These are phyloP conservation scores for Dothistroma septosporum DNA, from an alignment of 2,329 filamentous ascomycete species.

Conservation along the genomic window DNA sequence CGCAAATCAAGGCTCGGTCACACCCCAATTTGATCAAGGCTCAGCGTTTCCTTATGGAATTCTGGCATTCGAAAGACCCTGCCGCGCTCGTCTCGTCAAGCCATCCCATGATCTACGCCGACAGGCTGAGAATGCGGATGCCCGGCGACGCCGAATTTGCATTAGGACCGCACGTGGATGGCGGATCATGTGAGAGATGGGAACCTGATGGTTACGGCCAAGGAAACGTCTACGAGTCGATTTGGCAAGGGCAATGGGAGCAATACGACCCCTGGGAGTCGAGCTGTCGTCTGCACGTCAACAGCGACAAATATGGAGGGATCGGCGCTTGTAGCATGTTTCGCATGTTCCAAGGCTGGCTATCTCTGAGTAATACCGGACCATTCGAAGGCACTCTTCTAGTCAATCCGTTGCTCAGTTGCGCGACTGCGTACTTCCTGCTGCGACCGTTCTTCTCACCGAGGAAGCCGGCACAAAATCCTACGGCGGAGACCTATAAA, in stretches of 20 bases:
- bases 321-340: conserved; percentile 80
- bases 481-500: conserved; percentile 37
- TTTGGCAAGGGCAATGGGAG: conserved; percentile 76
- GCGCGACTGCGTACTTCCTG: conserved; percentile 74
- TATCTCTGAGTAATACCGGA: conserved; percentile 69
- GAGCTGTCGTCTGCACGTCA: conserved; percentile 61
- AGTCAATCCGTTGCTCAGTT: conserved; percentile 72
- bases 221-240: conserved; percentile 64
- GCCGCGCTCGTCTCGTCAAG: conserved; percentile 41
- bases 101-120: conserved; percentile 48
- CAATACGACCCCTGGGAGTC: conserved; percentile 79
- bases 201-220: conserved; percentile 58
- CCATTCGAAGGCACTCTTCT: conserved; percentile 75
- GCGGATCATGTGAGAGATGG: conserved; percentile 51
- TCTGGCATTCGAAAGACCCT: conserved; percentile 46
- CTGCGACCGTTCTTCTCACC: conserved; percentile 78
- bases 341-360: conserved; percentile 86
- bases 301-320: conserved; percentile 73
- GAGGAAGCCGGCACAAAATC: conserved; percentile 36
- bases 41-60: conserved; percentile 47
- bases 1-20: conserved; percentile 45
- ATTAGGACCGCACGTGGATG: conserved; percentile 55
- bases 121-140: conserved; percentile 51
- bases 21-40: conserved; percentile 46
- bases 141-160: conserved; percentile 52